Evolutionary conservation across 192 early-diverging fungal genomes (phyloP).

Genomic region (Coemansia sp.): DNA sequence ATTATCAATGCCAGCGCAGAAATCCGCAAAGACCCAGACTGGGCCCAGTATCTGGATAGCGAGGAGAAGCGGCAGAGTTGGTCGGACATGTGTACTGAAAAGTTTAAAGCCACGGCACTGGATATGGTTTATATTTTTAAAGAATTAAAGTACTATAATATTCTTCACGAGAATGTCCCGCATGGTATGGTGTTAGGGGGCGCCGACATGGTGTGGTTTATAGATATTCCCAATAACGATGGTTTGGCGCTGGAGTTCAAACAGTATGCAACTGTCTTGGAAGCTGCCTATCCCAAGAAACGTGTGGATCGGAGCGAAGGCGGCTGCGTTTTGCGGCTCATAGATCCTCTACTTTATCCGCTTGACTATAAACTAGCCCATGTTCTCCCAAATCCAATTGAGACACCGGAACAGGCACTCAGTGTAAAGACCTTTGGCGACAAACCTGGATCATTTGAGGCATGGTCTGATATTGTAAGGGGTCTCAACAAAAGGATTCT

Average conservation of each 20-base stretch:
- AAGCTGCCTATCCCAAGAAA: not conserved
- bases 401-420: not conserved
- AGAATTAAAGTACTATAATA: not conserved
- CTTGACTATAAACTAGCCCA: constrained; percentile 3
- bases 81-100: not conserved
- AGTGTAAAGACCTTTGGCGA: not conserved
- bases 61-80: not conserved
- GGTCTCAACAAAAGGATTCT: not conserved
- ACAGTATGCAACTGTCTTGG: not conserved
- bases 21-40: not conserved
- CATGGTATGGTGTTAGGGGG: not conserved
- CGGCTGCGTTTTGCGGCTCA: not conserved
- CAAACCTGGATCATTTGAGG: not conserved
- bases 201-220: constrained; percentile 13
- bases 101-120: not conserved
- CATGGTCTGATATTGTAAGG: not conserved
- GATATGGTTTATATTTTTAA: not conserved
- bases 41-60: not conserved
- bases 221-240: not conserved
- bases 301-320: no score
- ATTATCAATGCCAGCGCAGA: constrained; percentile 7
- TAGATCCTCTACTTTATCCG: not conserved
- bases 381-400: constrained; percentile 6
- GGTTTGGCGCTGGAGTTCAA: not conserved
- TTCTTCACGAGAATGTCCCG: not conserved